phyloP scores from a whole-genome alignment of 2,329 filamentous ascomycete species.

The Colletotrichum neosansevieriae region DNA sequence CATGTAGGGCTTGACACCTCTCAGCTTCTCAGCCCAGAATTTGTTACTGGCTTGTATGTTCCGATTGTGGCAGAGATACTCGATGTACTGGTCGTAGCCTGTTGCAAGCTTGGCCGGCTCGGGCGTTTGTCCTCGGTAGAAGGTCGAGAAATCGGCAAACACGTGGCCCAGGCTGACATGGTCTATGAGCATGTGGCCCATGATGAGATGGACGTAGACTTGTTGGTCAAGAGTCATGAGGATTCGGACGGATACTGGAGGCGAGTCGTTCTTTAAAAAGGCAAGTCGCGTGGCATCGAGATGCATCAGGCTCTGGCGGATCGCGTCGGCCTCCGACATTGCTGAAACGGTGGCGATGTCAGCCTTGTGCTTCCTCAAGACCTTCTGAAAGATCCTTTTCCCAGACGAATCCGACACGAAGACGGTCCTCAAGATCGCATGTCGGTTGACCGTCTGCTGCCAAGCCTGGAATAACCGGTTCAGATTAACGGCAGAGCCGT shows the following conservation, averaged over 20 bases:
- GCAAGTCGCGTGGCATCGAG: neutral
- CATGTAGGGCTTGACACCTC: neutral
- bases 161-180: conserved; percentile 32
- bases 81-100: neutral
- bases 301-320: neutral
- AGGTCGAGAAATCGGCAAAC: neutral
- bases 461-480: conserved; percentile 63
- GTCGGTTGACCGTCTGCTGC: conserved; percentile 66
- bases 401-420: conserved; percentile 59
- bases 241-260: neutral
- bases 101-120: neutral
- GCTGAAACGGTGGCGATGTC: neutral
- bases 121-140: neutral
- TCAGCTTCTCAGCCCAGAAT: conserved; percentile 9
- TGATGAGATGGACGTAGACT: conserved; percentile 4
- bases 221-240: neutral
- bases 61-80: neutral
- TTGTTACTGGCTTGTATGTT: neutral
- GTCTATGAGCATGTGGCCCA: conserved; percentile 25
- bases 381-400: conserved; percentile 48
- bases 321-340: neutral
- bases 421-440: conserved; percentile 75
- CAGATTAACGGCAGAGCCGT: conserved; percentile 47
- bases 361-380: conserved; percentile 48
- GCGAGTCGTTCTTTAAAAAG: neutral